phyloP scores from a whole-genome alignment of 106 monocot species.

The Iris macrosiphon region DNA sequence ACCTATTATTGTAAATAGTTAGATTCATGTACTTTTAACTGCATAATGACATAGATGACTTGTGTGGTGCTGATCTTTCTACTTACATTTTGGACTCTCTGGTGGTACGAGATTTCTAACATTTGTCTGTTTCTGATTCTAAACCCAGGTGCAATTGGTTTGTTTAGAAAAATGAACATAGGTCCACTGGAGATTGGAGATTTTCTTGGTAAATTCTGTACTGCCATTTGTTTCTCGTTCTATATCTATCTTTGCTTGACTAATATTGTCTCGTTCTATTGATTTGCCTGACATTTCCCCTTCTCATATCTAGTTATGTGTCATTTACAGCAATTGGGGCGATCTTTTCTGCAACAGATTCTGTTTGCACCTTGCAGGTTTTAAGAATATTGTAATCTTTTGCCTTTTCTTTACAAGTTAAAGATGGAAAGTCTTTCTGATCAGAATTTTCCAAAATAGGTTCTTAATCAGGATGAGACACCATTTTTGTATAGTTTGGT shows the following conservation, averaged over 20 bases:
- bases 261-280: neutral
- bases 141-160: constrained; percentile 54
- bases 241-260: neutral
- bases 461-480: constrained; percentile 97
- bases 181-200: constrained; percentile 62
- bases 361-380: constrained; percentile 99
- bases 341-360: constrained; percentile 97
- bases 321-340: constrained; percentile 87
- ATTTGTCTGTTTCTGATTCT: constrained; percentile 9
- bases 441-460: constrained; percentile 28
- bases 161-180: constrained; percentile 65
- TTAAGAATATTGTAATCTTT: neutral
- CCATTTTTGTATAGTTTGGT: constrained; percentile 93
- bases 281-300: neutral
- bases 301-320: constrained; percentile 1
- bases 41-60: no score
- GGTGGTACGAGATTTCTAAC: neutral
- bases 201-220: constrained; percentile 64
- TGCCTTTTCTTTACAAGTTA: neutral
- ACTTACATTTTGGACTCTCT: neutral
- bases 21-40: no score
- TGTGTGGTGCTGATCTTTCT: no score
- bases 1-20: no score
- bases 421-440: neutral
- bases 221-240: neutral